Conservation (phyloP, 1,284 basidiomycete species). For the Psilocybe mexicana region DNA sequence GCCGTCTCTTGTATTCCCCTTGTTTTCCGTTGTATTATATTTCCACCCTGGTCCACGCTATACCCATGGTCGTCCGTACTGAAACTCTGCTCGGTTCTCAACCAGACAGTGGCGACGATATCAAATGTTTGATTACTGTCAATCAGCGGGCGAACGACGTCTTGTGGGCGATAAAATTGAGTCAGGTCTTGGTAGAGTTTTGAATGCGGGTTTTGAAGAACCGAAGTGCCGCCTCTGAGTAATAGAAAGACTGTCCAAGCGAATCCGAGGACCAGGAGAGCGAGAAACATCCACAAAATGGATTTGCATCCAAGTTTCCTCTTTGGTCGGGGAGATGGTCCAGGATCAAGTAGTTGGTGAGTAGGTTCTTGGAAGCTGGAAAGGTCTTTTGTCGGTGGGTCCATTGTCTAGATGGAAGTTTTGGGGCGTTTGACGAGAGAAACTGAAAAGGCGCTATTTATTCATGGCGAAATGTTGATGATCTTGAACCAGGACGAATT, state of each 20-base stretch:
- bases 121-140: conserved; percentile 30
- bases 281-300: neutral
- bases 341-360: conserved; percentile 2
- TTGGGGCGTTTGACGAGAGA: too few relatives aligned
- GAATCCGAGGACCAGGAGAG: neutral
- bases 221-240: neutral
- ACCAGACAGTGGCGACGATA: conserved; percentile 35
- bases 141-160: conserved; percentile 34
- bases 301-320: neutral
- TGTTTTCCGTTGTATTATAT: neutral
- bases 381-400: too few relatives aligned
- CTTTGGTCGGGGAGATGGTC: neutral
- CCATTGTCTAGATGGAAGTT: too few relatives aligned
- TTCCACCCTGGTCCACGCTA: too few relatives aligned
- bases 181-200: conserved; percentile 11
- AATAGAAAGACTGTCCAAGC: neutral
- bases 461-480: too few relatives aligned
- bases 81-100: conserved; percentile 15
- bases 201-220: neutral
- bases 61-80: too few relatives aligned
- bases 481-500: too few relatives aligned
- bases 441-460: too few relatives aligned
- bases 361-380: neutral
- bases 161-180: conserved; percentile 3
- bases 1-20: conserved; percentile 17